A percentile compares a stretch with the other conserved stretches of the same genome.
These are phyloP conservation scores for Aspergillus calidoustus DNA, from an alignment of 2,329 filamentous ascomycete species.

Conservation along the genomic window DNA sequence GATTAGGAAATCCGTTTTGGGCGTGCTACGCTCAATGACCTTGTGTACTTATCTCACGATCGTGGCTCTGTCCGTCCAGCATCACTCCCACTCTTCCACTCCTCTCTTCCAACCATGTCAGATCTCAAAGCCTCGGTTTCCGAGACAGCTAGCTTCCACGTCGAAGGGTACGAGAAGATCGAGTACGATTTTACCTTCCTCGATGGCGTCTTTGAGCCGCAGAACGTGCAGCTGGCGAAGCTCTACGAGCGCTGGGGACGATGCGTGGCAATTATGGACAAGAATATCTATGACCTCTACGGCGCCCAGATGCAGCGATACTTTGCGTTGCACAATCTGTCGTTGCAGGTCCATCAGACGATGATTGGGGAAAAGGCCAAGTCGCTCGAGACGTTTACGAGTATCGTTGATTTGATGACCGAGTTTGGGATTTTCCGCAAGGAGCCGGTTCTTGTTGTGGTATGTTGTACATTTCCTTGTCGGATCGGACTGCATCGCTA, in stretches of 20 bases:
- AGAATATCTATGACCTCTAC: conserved; percentile 8
- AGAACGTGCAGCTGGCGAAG: neutral
- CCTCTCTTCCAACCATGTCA: neutral
- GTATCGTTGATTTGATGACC: conserved; percentile 1
- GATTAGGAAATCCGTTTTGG: too few species aligned
- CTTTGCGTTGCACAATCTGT: conserved; percentile 1
- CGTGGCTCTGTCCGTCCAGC: too few species aligned
- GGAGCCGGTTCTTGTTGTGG: conserved; percentile 8
- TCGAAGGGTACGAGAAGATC: too few species aligned
- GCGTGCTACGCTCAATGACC: too few species aligned
- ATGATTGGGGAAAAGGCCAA: conserved; percentile 10
- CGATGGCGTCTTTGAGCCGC: neutral
- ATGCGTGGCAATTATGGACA: conserved; percentile 12
- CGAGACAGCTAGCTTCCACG: conserved; percentile 8
- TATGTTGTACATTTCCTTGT: neutral
- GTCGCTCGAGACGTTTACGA: conserved; percentile 3
- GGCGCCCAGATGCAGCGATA: conserved; percentile 7
- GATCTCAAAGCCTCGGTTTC: conserved; percentile 1
- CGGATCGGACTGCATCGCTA: too few species aligned
- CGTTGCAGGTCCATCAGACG: conserved; percentile 4
- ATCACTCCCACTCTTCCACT: neutral
- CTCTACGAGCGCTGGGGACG: conserved; percentile 8
- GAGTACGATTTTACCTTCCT: conserved; percentile 6
- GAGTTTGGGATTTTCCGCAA: conserved; percentile 4
- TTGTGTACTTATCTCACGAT: too few species aligned